A percentile compares a stretch with the other conserved stretches of the same genome.
Evolutionary conservation across 2,329 filamentous ascomycete species (phyloP).

Genomic region (Fusarium tjaetaba): DNA sequence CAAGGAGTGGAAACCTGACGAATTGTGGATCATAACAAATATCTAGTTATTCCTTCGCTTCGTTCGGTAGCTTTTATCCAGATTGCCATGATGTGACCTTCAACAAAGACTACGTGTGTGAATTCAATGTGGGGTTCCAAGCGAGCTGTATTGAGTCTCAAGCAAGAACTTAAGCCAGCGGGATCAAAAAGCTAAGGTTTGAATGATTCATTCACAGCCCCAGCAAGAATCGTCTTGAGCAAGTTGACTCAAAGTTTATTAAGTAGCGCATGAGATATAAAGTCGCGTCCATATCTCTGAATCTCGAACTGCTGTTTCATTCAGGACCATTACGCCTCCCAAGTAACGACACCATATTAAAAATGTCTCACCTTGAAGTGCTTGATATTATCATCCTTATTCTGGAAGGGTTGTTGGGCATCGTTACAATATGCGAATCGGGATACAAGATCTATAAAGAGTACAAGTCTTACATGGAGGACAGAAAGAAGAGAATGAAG

Average conservation of each 20-base stretch:
- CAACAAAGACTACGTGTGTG: neutral
- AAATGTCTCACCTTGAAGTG: neutral
- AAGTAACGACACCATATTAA: neutral
- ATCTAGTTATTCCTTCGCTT: too few relatives aligned
- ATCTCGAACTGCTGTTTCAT: neutral
- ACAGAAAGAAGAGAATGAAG: neutral
- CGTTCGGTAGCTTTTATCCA: neutral
- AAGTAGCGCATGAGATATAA: neutral
- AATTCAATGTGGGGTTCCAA: neutral
- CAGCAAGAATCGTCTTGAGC: fast-evolving
- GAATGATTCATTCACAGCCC: neutral
- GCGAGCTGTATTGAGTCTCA: neutral
- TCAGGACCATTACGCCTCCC: neutral
- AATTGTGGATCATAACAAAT: neutral
- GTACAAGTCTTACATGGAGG: neutral
- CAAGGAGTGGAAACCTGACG: neutral
- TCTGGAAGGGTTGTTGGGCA: neutral
- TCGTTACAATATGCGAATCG: neutral
- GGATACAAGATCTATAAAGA: neutral
- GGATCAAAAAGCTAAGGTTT: fast-evolving
- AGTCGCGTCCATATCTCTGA: fast-evolving
- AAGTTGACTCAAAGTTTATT: neutral
- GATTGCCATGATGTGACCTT: neutral
- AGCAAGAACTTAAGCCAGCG: fast-evolving
- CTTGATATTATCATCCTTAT: neutral